Percentiles rank a stretch among this genome's conserved stretches.
phyloP scores from a whole-genome alignment of 176 grass and related monocot genomes.

The Oryza officinalis region DNA sequence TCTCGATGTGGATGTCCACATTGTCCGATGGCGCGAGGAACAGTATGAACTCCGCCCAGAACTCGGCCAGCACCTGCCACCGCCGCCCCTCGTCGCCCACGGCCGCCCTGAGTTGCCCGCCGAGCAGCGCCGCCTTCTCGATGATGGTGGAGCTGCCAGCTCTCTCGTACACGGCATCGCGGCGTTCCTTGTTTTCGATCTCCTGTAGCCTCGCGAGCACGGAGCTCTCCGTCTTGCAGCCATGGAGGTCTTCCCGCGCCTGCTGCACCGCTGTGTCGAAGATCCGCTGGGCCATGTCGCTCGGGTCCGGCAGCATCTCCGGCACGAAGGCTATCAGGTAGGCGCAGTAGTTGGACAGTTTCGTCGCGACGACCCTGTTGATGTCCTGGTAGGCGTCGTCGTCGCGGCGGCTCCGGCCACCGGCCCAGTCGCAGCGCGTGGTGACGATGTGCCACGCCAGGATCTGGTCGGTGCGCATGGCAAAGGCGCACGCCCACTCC shows the following conservation, averaged over 20 bases:
- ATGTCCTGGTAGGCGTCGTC: not conserved
- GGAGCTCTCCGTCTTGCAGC: not conserved
- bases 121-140: conserved; percentile 40
- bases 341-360: conserved; percentile 49
- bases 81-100: not conserved
- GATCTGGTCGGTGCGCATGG: conserved; percentile 43
- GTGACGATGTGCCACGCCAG: conserved; percentile 57
- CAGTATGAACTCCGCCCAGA: conserved; percentile 47
- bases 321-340: conserved; percentile 52
- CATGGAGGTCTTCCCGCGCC: conserved; percentile 35
- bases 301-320: conserved; percentile 21
- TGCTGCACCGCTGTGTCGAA: conserved; percentile 57
- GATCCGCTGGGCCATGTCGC: conserved; percentile 50
- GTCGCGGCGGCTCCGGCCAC: not conserved
- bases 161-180: not conserved
- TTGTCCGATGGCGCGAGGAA: conserved; percentile 46
- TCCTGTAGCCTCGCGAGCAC: conserved; percentile 16
- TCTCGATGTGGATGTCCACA: too few relatives aligned
- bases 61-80: conserved; percentile 49
- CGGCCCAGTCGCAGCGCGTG: conserved; percentile 40
- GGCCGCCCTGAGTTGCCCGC: conserved; percentile 25
- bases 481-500: conserved; percentile 36
- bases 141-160: conserved; percentile 15
- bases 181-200: not conserved
- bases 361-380: conserved; percentile 31